Evolutionary conservation across 2,329 filamentous ascomycete species (phyloP).

Genomic region (Cercospora brassicicola): DNA sequence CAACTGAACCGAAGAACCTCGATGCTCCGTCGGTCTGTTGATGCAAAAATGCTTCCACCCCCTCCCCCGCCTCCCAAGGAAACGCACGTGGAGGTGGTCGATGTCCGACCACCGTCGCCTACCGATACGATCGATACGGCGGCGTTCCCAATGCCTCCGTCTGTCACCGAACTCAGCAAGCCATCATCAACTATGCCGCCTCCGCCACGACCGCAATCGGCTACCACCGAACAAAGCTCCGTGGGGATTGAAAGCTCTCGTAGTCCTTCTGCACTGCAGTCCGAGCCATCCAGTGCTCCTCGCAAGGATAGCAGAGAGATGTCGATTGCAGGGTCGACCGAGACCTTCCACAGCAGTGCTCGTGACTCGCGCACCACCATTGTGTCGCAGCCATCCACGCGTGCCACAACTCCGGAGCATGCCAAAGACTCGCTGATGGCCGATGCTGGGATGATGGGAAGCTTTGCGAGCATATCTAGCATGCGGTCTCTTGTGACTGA

Average conservation of each 20-base stretch:
- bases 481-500: slow-evolving; percentile 67
- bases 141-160: slow-evolving; percentile 12
- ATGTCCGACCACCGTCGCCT: slow-evolving; percentile 6
- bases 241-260: slow-evolving; percentile 20
- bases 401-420: slow-evolving; percentile 81
- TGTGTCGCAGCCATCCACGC: slow-evolving; percentile 77
- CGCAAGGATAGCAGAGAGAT: slow-evolving; percentile 69
- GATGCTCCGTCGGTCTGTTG: slow-evolving; percentile 23
- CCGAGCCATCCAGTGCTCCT: slow-evolving; percentile 22
- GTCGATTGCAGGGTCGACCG: slow-evolving; percentile 74
- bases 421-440: slow-evolving; percentile 45
- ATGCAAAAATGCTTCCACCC: slow-evolving; percentile 13
- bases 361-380: slow-evolving; percentile 79
- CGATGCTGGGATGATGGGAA: slow-evolving; percentile 60
- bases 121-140: slow-evolving; percentile 15
- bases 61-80: slow-evolving; percentile 10
- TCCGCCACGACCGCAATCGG: slow-evolving; percentile 15
- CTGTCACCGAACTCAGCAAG: slow-evolving; percentile 11
- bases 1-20: slow-evolving; percentile 6
- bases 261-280: slow-evolving; percentile 16
- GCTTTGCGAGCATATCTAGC: slow-evolving; percentile 64
- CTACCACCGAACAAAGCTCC: slow-evolving; percentile 14
- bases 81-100: neutral
- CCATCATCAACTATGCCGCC: slow-evolving; percentile 17
- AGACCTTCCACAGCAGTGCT: slow-evolving; percentile 70